Conservation (phyloP, 352 stramenopile genomes). For the Thalassiosira sp. region DNA sequence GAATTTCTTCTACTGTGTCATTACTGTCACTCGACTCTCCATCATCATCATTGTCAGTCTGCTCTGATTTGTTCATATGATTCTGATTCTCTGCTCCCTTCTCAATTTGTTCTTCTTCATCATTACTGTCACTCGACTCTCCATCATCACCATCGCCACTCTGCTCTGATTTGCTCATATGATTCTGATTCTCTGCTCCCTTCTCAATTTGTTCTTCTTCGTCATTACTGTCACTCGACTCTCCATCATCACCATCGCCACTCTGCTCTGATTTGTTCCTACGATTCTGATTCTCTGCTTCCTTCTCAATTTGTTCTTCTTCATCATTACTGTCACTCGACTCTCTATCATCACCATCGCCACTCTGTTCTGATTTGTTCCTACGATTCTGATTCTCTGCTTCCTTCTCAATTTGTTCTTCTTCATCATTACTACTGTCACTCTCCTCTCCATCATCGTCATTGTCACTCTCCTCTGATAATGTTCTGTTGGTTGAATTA, state of each 20-base stretch:
- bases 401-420: background rate
- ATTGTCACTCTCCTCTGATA: too few relatives aligned
- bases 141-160: background rate
- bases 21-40: too few relatives aligned
- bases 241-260: background rate
- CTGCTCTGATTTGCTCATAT: background rate
- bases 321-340: background rate
- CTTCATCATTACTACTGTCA: too few relatives aligned
- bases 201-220: background rate
- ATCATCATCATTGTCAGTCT: too few relatives aligned
- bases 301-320: background rate
- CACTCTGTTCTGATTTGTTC: background rate
- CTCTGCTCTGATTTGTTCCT: background rate
- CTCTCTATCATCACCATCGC: background rate
- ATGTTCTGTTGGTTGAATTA: too few relatives aligned
- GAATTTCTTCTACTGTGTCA: too few relatives aligned
- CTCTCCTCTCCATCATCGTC: too few relatives aligned
- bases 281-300: background rate
- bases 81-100: too few relatives aligned
- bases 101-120: background rate
- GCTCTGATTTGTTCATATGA: too few relatives aligned
- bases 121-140: background rate
- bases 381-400: background rate
- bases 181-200: background rate
- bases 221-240: background rate